Conservation (phyloP, 441 rosid genomes). For the Populus hybrid region DNA sequence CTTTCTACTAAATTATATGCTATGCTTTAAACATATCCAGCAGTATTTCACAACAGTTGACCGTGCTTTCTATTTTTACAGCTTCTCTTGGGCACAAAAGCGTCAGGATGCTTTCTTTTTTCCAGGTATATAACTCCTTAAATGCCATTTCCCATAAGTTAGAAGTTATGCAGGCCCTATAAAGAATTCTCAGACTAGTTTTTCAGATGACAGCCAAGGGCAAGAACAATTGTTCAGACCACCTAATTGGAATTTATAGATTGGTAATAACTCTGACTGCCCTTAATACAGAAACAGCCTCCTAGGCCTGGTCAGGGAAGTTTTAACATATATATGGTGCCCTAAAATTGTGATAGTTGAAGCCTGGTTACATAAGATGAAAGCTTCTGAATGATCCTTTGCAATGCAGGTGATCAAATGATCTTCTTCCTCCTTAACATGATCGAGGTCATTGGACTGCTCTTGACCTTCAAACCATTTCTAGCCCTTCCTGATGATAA, state of each 20-base stretch:
- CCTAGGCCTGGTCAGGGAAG: neutral
- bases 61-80: constrained; percentile 23
- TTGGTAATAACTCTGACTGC: neutral
- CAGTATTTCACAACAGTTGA: no score
- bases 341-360: neutral
- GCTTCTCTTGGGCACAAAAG: constrained; percentile 65
- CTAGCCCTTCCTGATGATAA: constrained; percentile 29
- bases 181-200: neutral
- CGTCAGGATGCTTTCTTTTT: constrained; percentile 43
- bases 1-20: neutral
- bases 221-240: neutral
- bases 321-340: no score
- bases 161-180: neutral
- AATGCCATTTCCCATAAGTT: neutral
- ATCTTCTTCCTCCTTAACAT: constrained; percentile 60
- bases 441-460: constrained; percentile 50
- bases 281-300: neutral
- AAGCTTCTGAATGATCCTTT: neutral
- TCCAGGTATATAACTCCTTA: constrained; percentile 35
- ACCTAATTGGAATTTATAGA: neutral
- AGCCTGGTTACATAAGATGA: no score
- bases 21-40: no score
- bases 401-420: constrained; percentile 55
- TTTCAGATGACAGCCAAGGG: neutral
- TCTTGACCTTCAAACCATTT: constrained; percentile 66